Conservation (phyloP, 345 rosid genomes). For the Aquilaria malaccensis region DNA sequence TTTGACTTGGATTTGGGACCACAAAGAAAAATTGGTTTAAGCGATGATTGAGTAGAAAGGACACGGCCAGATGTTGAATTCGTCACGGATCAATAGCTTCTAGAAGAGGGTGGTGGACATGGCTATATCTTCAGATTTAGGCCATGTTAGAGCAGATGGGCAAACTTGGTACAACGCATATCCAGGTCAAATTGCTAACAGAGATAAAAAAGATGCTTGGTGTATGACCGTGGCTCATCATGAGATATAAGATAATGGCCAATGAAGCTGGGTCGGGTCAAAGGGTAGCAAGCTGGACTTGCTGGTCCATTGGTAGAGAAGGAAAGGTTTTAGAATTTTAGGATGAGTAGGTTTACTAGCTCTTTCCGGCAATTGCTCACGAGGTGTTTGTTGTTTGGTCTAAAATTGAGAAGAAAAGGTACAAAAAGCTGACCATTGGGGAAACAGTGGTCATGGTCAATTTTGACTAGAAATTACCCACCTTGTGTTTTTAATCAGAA, state of each 20-base stretch:
- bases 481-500: too few relatives aligned
- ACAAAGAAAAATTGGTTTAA: slow-evolving; percentile 56
- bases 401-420: background rate
- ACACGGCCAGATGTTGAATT: slow-evolving; percentile 80
- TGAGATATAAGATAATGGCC: slow-evolving; percentile 74
- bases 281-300: slow-evolving; percentile 74
- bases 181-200: slow-evolving; percentile 84
- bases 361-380: too few relatives aligned
- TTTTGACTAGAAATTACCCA: too few relatives aligned
- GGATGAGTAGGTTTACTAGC: too few relatives aligned
- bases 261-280: slow-evolving; percentile 81
- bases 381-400: too few relatives aligned
- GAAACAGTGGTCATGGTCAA: background rate
- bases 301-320: slow-evolving; percentile 59
- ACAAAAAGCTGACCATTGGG: background rate
- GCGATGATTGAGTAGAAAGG: slow-evolving; percentile 68
- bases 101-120: slow-evolving; percentile 95
- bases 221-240: slow-evolving; percentile 93
- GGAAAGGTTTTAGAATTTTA: slow-evolving; percentile 10
- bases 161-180: slow-evolving; percentile 68
- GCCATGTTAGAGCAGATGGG: slow-evolving; percentile 71
- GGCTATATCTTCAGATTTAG: slow-evolving; percentile 73
- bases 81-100: slow-evolving; percentile 84
- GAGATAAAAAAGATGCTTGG: slow-evolving; percentile 79
- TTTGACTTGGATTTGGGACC: slow-evolving; percentile 64